phyloP scores from a whole-genome alignment of 345 rosid genomes.

The Salix arbutifolia region DNA sequence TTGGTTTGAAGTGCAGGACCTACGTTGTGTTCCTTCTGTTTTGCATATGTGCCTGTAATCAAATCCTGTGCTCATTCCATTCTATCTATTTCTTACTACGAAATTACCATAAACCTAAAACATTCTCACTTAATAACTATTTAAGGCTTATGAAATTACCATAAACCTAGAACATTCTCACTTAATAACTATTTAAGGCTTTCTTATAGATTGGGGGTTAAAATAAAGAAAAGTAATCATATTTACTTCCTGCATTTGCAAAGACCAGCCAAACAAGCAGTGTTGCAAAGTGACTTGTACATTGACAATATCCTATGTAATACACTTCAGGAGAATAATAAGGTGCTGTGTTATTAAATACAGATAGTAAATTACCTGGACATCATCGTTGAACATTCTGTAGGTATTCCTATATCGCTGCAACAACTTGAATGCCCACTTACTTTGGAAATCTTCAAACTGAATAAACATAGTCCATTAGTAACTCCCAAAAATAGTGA shows the following conservation, averaged over 20 bases:
- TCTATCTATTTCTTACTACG: neutral
- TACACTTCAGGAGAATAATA: neutral
- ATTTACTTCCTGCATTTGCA: neutral
- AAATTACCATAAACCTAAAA: neutral
- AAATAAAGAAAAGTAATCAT: neutral
- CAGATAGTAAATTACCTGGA: slow-evolving; percentile 61
- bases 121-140: neutral
- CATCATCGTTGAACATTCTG: slow-evolving; percentile 99
- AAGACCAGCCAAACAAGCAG: neutral
- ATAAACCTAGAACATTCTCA: neutral
- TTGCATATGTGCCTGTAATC: neutral
- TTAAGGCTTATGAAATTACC: neutral
- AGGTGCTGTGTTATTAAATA: neutral
- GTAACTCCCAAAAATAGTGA: neutral
- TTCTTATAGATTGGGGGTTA: neutral
- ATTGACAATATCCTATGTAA: neutral
- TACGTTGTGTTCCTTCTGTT: neutral
- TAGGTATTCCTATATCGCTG: slow-evolving; percentile 76
- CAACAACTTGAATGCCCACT: slow-evolving; percentile 98
- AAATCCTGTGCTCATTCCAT: neutral
- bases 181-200: neutral
- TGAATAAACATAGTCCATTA: slow-evolving; percentile 29
- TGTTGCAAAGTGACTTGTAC: neutral
- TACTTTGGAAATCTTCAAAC: slow-evolving; percentile 99
- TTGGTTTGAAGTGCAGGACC: neutral